Evolutionary conservation across 139 green algal species (phyloP).

Genomic region (Pleodorina starrii): DNA sequence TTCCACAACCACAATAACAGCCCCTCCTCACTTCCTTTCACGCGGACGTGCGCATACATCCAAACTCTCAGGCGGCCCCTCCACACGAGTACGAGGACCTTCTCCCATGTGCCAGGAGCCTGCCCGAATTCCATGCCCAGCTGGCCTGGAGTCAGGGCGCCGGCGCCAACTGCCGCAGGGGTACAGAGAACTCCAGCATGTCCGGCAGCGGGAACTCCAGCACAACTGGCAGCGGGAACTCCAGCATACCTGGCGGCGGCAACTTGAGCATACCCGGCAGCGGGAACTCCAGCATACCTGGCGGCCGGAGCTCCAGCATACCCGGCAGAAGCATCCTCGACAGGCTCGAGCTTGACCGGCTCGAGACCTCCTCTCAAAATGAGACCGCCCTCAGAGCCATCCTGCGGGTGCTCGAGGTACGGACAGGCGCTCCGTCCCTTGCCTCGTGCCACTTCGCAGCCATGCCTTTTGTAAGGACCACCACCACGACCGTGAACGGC

Average conservation of each 20-base stretch:
- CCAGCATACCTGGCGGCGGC: background rate
- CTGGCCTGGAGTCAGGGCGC: background rate
- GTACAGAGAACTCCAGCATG: background rate
- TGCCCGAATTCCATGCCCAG: background rate
- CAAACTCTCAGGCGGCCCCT: background rate
- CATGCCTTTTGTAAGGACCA: background rate
- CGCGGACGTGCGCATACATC: background rate
- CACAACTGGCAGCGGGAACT: background rate
- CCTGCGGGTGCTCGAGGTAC: constrained; percentile 1
- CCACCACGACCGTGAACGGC: background rate
- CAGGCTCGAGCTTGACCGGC: constrained; percentile 12
- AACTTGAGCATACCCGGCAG: no score
- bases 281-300: background rate
- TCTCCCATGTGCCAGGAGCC: background rate
- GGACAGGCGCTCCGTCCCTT: background rate
- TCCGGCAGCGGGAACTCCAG: background rate
- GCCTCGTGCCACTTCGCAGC: background rate
- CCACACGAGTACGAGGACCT: background rate
- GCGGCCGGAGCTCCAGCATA: background rate
- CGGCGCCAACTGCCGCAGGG: no score
- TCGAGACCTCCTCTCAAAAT: background rate
- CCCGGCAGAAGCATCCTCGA: constrained; percentile 14
- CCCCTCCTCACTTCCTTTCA: background rate
- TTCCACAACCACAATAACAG: background rate
- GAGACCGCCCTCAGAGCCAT: constrained; percentile 1